These are phyloP conservation scores for Penicillium argentinense DNA, from an alignment of 495 filamentous ascomycete species.

Conservation along the genomic window DNA sequence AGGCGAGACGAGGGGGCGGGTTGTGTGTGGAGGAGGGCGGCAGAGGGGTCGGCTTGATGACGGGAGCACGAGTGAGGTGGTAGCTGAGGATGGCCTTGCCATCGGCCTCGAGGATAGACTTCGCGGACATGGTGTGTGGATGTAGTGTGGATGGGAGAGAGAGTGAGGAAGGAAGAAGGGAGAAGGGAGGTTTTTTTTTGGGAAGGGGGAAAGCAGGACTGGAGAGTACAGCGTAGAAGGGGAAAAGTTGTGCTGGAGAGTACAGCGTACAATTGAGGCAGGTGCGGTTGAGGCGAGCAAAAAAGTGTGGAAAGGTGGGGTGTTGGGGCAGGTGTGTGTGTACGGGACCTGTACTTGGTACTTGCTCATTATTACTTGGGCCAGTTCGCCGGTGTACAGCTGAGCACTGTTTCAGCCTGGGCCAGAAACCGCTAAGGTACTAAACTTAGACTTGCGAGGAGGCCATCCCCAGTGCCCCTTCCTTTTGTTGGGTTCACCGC, in stretches of 20 bases:
- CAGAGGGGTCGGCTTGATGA: slow-evolving; percentile 97
- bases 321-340: slow-evolving; percentile 5
- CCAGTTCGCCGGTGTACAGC: not conserved
- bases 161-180: slow-evolving; percentile 13
- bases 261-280: slow-evolving; percentile 37
- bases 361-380: too few relatives aligned
- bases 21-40: slow-evolving; percentile 86
- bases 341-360: not conserved
- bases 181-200: too few relatives aligned
- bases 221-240: slow-evolving; percentile 25
- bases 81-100: slow-evolving; percentile 99
- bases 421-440: too few relatives aligned
- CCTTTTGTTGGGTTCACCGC: slow-evolving; percentile 8
- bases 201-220: slow-evolving; percentile 14
- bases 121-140: slow-evolving; percentile 82
- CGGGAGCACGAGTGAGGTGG: slow-evolving; percentile 96
- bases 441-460: too few relatives aligned
- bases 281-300: slow-evolving; percentile 19
- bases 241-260: slow-evolving; percentile 33
- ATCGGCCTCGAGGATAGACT: slow-evolving; percentile 97
- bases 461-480: too few relatives aligned
- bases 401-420: not conserved
- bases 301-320: slow-evolving; percentile 7
- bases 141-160: slow-evolving; percentile 16
- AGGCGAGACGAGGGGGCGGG: slow-evolving; percentile 83